These are phyloP conservation scores for Abrus pulchellus DNA, from an alignment of 306 rosid genomes.

Conservation along the genomic window DNA sequence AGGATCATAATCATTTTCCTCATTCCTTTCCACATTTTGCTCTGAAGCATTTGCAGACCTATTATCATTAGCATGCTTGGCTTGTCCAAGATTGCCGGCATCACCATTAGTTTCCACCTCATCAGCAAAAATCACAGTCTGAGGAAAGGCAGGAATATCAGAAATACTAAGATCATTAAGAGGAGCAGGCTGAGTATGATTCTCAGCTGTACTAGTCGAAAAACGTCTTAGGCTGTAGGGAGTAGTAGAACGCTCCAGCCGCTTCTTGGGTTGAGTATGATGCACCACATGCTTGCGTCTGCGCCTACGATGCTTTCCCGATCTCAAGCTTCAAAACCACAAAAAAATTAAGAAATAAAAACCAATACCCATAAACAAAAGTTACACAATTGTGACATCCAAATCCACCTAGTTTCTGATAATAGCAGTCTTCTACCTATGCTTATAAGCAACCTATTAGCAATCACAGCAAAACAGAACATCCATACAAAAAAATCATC, in stretches of 20 bases:
- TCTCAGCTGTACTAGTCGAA: constrained; percentile 49
- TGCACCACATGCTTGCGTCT: constrained; percentile 68
- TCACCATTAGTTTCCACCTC: constrained; percentile 54
- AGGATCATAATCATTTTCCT: constrained; percentile 75
- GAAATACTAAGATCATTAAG: constrained; percentile 42
- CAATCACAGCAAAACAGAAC: constrained; percentile 30
- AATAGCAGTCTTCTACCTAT: neutral
- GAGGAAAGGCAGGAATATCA: constrained; percentile 58
- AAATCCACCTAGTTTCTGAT: constrained; percentile 10
- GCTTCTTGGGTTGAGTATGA: constrained; percentile 70
- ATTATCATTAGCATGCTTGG: constrained; percentile 49
- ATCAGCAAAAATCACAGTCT: constrained; percentile 50
- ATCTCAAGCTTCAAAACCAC: constrained; percentile 58
- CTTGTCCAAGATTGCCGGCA: constrained; percentile 41
- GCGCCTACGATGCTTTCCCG: constrained; percentile 69
- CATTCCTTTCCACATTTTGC: constrained; percentile 45
- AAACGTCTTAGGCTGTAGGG: constrained; percentile 62
- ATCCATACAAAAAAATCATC: neutral
- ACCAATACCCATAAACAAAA: constrained; percentile 18
- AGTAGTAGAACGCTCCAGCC: constrained; percentile 66
- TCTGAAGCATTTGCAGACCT: constrained; percentile 39
- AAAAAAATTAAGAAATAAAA: constrained; percentile 38
- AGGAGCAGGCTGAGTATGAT: constrained; percentile 57
- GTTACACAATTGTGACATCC: neutral
- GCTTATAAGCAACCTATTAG: neutral